Evolutionary conservation across 805 yeast genomes (phyloP), one percentile per base, ranked within the genome.

Genomic region (Sungouiozyma intestinalis): DNA sequence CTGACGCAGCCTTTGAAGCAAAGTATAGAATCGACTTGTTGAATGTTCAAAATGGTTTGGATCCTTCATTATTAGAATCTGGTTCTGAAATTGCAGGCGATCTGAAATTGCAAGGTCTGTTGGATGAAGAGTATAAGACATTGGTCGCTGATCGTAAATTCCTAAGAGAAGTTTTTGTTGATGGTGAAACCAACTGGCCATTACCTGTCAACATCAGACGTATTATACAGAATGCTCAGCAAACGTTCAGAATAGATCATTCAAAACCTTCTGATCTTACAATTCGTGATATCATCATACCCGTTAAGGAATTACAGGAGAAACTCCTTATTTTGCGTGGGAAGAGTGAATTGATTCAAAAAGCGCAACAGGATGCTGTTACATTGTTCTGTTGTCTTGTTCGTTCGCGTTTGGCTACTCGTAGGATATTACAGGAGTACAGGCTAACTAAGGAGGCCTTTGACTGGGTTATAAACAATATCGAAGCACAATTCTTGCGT

Each of bases 171-270:
- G 85, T 90, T 36, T 94, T 94, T 69, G 74, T 82, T 39, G 86
- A 83, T 54, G 98, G 98, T 71, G 99, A 92, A 60, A 80, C 77
- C 56, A 85, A 81, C 63, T 90, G 97, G 97, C 97, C 97, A 44
- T 71, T 94, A 51, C 99, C 99, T 24, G 97, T 92, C 19, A 92
- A 94, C 58, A 77, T 92, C 54, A 84, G 97, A 61, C 94, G 99
- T 73, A 81, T 94, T 48, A 73, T 92, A 48, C 97, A 92, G 65
- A 94, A 92, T 60, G 90, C 98, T 11, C 97, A 90, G 66, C 96
- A 90, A 62, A 87, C 92, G 46, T 92, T 92, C 81, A 92, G 84
- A 56, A 79, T 85, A 52, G 97, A 94, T 51, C 84, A 86, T 55
- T 75, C 84, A 33, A 85, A 80, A 61, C 94, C 96, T 3, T 82